Evolutionary conservation across 352 stramenopile genomes (phyloP).

Genomic region (Phytophthora pistaciae): DNA sequence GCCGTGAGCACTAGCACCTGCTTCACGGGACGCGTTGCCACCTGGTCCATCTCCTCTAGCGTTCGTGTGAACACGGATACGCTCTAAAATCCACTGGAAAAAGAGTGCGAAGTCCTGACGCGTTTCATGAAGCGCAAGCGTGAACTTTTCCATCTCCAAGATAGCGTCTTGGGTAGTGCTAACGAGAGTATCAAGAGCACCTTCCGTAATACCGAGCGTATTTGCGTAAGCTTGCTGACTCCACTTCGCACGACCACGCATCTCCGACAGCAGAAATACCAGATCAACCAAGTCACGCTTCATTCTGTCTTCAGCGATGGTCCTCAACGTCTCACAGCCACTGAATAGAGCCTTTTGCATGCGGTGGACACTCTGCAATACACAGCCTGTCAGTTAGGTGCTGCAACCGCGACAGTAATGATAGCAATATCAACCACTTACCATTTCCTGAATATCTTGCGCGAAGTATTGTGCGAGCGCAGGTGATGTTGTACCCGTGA

Average conservation of each 20-base stretch:
- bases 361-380: conserved; percentile 56
- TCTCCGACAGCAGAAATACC: conserved; percentile 59
- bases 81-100: conserved; percentile 71
- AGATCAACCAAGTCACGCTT: conserved; percentile 49
- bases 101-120: conserved; percentile 68
- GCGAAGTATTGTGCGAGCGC: conserved; percentile 82
- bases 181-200: conserved; percentile 49
- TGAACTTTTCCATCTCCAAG: conserved; percentile 54
- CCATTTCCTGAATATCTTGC: conserved; percentile 87
- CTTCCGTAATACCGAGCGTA: conserved; percentile 48
- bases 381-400: neutral
- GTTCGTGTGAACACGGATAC: conserved; percentile 72
- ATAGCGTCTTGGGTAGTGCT: conserved; percentile 43
- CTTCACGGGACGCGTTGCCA: neutral
- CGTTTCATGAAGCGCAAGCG: conserved; percentile 58
- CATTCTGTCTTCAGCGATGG: conserved; percentile 43
- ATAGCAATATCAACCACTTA: conserved; percentile 23
- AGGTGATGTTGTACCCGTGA: conserved; percentile 66
- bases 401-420: neutral
- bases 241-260: conserved; percentile 67
- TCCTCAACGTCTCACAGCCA: conserved; percentile 49
- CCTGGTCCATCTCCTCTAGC: conserved; percentile 12
- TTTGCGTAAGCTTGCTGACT: conserved; percentile 34
- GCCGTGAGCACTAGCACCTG: neutral
- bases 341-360: conserved; percentile 64